phyloP scores from a whole-genome alignment of 805 yeast species.

The Wickerhamomyces tratensis region DNA sequence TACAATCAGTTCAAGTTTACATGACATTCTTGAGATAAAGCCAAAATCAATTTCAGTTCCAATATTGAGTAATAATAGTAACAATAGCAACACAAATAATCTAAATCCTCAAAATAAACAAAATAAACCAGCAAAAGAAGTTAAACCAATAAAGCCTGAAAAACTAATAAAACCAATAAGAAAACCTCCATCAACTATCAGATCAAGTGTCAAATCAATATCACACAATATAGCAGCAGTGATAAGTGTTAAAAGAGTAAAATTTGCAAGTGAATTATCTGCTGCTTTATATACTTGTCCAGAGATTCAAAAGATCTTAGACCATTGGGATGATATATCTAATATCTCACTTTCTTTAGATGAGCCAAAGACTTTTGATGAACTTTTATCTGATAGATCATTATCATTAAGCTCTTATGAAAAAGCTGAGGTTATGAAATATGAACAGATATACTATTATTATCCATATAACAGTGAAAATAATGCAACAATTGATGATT shows the following conservation, averaged over 20 bases:
- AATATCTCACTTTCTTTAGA: background rate
- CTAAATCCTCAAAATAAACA: background rate
- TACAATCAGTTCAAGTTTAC: background rate
- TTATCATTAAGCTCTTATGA: conserved; percentile 40
- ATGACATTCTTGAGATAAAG: background rate
- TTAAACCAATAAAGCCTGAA: too few relatives aligned
- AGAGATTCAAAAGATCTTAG: background rate
- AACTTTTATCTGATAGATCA: background rate
- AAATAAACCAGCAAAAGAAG: background rate
- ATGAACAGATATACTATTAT: conserved; percentile 37
- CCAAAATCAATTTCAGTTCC: background rate
- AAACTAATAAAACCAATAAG: too few relatives aligned
- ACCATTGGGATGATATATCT: background rate
- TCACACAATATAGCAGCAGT: too few relatives aligned
- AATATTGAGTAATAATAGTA: background rate
- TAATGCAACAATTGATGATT: background rate
- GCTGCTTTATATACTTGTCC: background rate
- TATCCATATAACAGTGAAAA: conserved; percentile 22
- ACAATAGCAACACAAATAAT: background rate
- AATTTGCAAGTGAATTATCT: conserved; percentile 2
- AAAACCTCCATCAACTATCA: too few relatives aligned
- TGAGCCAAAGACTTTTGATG: background rate
- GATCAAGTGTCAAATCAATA: too few relatives aligned
- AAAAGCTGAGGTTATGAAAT: conserved; percentile 47
- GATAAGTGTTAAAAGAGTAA: too few relatives aligned